phyloP scores from a whole-genome alignment of 352 stramenopile species.

The Globisporangium abappressorium region DNA sequence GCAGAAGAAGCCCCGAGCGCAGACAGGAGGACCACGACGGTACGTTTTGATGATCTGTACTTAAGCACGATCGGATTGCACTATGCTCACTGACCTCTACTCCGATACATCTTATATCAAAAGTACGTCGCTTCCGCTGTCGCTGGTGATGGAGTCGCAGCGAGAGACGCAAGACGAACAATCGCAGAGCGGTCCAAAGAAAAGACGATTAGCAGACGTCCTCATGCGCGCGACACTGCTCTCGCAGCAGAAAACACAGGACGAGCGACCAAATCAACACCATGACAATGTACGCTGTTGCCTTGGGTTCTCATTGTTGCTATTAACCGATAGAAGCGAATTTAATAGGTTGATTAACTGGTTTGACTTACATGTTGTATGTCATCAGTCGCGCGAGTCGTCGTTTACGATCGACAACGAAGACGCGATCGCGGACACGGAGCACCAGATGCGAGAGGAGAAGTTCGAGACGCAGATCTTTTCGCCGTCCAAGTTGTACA shows the following conservation, averaged over 20 bases:
- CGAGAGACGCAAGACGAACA: slow-evolving; percentile 5
- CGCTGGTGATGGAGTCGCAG: slow-evolving; percentile 12
- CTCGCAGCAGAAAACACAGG: slow-evolving; percentile 36
- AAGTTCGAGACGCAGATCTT: slow-evolving; percentile 52
- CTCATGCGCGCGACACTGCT: slow-evolving; percentile 57
- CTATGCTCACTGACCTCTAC: neutral
- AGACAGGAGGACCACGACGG: neutral
- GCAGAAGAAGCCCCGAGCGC: slow-evolving; percentile 16
- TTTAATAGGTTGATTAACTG: neutral
- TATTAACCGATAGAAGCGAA: neutral
- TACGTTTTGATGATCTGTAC: neutral
- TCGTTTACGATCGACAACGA: slow-evolving; percentile 13
- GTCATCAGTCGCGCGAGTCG: neutral
- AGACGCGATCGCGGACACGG: slow-evolving; percentile 60
- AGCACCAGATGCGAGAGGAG: slow-evolving; percentile 54
- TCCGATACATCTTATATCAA: neutral
- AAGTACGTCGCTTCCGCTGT: slow-evolving; percentile 1
- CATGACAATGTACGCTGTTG: neutral
- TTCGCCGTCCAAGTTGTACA: slow-evolving; percentile 41
- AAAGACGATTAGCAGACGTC: slow-evolving; percentile 46
- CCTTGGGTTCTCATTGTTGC: neutral
- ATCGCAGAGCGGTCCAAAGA: slow-evolving; percentile 18
- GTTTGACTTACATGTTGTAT: neutral
- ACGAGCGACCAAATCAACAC: neutral
- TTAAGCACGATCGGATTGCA: neutral